These are phyloP conservation scores for Zygosaccharomyces pseudobailii DNA, from an alignment of 1,139 yeast genomes.

Conservation along the genomic window DNA sequence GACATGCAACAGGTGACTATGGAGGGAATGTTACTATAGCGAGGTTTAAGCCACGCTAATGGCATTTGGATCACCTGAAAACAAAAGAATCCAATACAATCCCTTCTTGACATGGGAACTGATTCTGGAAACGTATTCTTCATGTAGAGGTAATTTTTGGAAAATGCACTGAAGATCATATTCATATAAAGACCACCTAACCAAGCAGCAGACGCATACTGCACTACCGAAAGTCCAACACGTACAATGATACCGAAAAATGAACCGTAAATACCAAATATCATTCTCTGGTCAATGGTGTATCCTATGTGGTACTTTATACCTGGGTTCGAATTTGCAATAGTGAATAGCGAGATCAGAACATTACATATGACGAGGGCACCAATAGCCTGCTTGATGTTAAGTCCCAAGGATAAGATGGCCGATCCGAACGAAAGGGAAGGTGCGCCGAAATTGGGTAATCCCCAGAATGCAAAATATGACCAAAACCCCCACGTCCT, in stretches of 20 bases:
- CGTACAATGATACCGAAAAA: conserved; percentile 37
- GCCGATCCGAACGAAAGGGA: conserved; percentile 34
- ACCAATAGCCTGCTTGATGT: conserved; percentile 37
- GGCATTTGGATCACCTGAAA: conserved; percentile 31
- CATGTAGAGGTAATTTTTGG: conserved; percentile 33
- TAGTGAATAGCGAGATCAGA: conserved; percentile 26
- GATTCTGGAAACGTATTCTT: conserved; percentile 35
- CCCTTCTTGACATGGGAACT: conserved; percentile 35
- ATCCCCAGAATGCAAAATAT: conserved; percentile 33
- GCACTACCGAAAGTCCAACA: conserved; percentile 36
- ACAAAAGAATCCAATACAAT: conserved; percentile 34
- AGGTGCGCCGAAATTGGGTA: conserved; percentile 30
- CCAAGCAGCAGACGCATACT: conserved; percentile 36
- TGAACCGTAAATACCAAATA: conserved; percentile 36
- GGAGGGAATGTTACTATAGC: conserved; percentile 28
- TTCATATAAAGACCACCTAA: conserved; percentile 37
- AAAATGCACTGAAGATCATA: conserved; percentile 32
- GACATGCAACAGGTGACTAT: conserved; percentile 31
- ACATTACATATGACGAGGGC: conserved; percentile 33
- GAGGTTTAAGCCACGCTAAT: conserved; percentile 29
- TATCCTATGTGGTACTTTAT: conserved; percentile 33
- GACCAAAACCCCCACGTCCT: conserved; percentile 35
- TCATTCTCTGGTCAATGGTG: conserved; percentile 32
- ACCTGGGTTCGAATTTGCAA: conserved; percentile 31
- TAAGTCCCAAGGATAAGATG: conserved; percentile 30